phyloP scores from a whole-genome alignment of 164 flowering plant species.

The Cinnamomum chago region DNA sequence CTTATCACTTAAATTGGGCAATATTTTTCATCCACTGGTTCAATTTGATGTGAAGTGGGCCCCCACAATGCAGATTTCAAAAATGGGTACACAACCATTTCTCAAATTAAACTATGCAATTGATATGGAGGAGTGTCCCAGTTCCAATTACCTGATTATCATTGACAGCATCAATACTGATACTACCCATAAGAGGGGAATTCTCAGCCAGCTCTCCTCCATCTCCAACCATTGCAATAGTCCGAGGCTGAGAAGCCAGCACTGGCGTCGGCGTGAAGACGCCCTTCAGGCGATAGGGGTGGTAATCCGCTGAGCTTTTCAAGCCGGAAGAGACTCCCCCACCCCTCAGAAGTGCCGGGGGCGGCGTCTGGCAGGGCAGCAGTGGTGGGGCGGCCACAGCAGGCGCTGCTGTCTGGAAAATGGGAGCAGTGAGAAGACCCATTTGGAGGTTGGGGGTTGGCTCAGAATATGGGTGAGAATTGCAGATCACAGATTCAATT shows the following conservation, averaged over 20 bases:
- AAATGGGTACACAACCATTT: not conserved
- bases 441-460: slow-evolving; percentile 3
- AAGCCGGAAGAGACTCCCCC: slow-evolving; percentile 33
- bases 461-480: not conserved
- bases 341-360: slow-evolving; percentile 45
- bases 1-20: not conserved
- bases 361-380: slow-evolving; percentile 31
- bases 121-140: not conserved
- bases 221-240: slow-evolving; percentile 46
- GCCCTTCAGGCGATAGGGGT: slow-evolving; percentile 47
- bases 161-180: slow-evolving; percentile 42
- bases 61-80: too few relatives aligned
- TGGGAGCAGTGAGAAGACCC: slow-evolving; percentile 11
- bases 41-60: not conserved
- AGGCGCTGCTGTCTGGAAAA: slow-evolving; percentile 50
- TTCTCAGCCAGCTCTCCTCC: slow-evolving; percentile 35
- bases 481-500: not conserved
- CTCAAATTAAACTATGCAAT: not conserved
- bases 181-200: slow-evolving; percentile 41
- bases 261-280: slow-evolving; percentile 36
- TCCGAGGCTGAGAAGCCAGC: slow-evolving; percentile 37
- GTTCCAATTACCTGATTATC: slow-evolving; percentile 51
- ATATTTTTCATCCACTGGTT: not conserved
- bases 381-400: slow-evolving; percentile 13
- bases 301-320: slow-evolving; percentile 44